Base-by-base conservation (phyloP, 1,139 yeast species). In the Suzukiozyma palmioleophila region DNA sequence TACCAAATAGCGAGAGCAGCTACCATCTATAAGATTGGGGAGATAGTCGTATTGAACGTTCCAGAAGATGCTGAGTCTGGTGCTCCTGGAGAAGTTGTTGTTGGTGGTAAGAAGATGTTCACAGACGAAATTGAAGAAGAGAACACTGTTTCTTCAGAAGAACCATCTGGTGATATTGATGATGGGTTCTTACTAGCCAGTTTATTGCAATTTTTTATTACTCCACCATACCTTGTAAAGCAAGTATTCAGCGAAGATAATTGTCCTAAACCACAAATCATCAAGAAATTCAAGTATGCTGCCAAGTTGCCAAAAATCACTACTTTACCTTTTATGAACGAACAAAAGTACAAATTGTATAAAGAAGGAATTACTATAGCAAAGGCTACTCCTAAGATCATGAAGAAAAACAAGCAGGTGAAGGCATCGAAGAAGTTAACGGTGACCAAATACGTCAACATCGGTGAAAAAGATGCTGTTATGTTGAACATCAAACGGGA, bases 1-100 rank as follows among this genome's bases (percentile, higher is more conserved):
- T 84, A 88, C 52, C 95, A 88, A 59, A 71, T 89, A 24, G 94
- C 95, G 13, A 77, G 83, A 50, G 79, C 83, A 2, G 84, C 89
- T 5, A 76, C 85, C 26, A 66, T 78, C 12, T 88, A 74, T 56
- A 73, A 78, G 40, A 86, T 85, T 2, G 76, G 77, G 2, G 97
- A 89, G 54, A 72, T 89, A 32, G 78, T 89, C 5, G 67, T 89
- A 1, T 68, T 86, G 51, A 82, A 83, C 43, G 61, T 75, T 5
- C 72, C 74, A 1, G 46, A 51, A 14, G 50, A 48, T 8, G 44
- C 53, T 33, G 43, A 47, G 24, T 52, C 46, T 39, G 47, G 46
- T 4, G 53, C 54, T 12, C 43, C 50, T 4, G 43, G 43, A 10
- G 54, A 54, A 39, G 53, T 46, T 6, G 57, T 57, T 3, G 53